A percentile compares a stretch with the other conserved stretches of the same genome.
These are phyloP conservation scores for Aspergillus texensis DNA, from an alignment of 2,329 filamentous ascomycete species.

Conservation along the genomic window DNA sequence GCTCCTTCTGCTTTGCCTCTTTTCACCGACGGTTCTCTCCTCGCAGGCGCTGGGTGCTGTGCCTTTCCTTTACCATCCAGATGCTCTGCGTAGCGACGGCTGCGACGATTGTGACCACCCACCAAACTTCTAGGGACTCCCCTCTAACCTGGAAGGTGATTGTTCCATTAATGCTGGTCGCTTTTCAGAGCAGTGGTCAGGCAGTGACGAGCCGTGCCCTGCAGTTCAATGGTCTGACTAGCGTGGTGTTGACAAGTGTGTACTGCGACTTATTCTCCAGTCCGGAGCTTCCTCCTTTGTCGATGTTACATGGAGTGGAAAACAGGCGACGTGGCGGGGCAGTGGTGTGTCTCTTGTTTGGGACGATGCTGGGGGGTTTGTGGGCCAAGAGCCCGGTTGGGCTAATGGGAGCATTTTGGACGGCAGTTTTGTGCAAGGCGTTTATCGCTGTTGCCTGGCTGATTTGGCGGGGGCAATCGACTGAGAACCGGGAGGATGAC, in stretches of 20 bases:
- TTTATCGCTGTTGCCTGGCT: constrained; percentile 62
- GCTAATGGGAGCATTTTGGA: constrained; percentile 61
- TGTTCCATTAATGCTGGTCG: constrained; percentile 68
- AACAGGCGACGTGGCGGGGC: constrained; percentile 57
- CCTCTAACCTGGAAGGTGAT: constrained; percentile 59
- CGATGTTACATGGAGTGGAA: constrained; percentile 39
- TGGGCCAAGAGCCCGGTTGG: constrained; percentile 57
- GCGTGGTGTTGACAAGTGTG: constrained; percentile 77
- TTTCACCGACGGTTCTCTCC: constrained; percentile 61
- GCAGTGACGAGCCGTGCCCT: constrained; percentile 73
- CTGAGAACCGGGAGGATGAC: not conserved
- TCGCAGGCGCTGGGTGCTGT: constrained; percentile 49
- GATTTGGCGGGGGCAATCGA: constrained; percentile 57
- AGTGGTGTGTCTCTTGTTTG: constrained; percentile 55
- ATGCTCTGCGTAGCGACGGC: constrained; percentile 54
- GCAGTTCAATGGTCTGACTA: constrained; percentile 71
- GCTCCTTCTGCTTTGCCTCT: constrained; percentile 70
- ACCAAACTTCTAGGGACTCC: constrained; percentile 49
- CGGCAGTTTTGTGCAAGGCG: constrained; percentile 60
- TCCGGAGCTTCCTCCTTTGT: constrained; percentile 49
- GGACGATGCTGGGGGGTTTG: constrained; percentile 57
- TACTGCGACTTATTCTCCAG: constrained; percentile 82
- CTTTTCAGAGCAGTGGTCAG: constrained; percentile 78
- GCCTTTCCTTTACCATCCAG: constrained; percentile 59
- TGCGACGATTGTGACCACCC: constrained; percentile 57